Evolutionary conservation across 2,329 filamentous ascomycete species (phyloP).

Genomic region (Phaeoacremonium minimum): DNA sequence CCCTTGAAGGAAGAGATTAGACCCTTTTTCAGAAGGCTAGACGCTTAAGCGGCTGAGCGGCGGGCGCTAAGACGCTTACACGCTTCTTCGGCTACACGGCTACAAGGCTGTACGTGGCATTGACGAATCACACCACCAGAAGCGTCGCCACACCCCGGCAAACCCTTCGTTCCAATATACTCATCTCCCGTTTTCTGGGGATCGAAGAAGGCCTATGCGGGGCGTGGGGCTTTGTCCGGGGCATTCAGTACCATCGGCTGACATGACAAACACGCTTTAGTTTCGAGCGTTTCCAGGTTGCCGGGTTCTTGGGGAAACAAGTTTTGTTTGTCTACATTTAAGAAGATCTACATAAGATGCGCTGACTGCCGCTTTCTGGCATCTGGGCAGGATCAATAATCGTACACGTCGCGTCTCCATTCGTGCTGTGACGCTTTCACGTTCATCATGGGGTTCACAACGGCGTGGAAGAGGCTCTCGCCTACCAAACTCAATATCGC

Average conservation of each 20-base stretch:
- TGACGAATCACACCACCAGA: background rate
- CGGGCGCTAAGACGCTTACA: background rate
- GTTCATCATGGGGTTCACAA: slow-evolving; percentile 30
- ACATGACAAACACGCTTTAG: background rate
- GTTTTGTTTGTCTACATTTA: no score
- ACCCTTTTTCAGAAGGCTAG: background rate
- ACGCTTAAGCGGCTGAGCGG: background rate
- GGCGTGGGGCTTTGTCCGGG: slow-evolving; percentile 1
- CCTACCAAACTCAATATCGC: slow-evolving; percentile 34
- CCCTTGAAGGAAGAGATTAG: no score
- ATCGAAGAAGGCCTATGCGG: background rate
- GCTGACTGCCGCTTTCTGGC: background rate
- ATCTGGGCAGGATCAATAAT: no score
- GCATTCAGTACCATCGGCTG: background rate
- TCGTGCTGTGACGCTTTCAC: background rate
- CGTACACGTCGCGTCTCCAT: no score
- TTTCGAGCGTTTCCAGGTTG: background rate
- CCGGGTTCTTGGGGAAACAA: background rate
- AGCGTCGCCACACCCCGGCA: background rate
- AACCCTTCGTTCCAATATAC: background rate
- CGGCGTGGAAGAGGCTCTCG: slow-evolving; percentile 35
- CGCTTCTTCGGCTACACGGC: background rate
- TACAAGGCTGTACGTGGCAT: background rate
- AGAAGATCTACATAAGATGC: background rate
- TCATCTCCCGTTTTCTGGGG: slow-evolving; percentile 5